Evolutionary conservation across 345 rosid genomes (phyloP), one percentile per base, ranked within the genome.

Genomic region (Viola odorata): DNA sequence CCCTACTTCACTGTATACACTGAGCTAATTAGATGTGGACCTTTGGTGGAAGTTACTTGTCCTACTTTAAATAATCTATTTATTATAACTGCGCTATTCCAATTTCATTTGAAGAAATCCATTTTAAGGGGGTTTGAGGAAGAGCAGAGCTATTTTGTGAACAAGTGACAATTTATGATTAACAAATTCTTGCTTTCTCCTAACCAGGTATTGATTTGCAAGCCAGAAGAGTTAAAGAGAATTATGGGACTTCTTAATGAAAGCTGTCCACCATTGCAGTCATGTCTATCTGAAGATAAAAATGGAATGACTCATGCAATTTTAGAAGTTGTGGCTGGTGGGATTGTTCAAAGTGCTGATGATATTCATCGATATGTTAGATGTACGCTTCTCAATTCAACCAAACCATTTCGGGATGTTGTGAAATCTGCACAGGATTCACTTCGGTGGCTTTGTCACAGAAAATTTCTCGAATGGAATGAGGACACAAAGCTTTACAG

Each of bases 291-390:
- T 61, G 96, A 92, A 79, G 98, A 92, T 78, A 89, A 89, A 73
- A 92, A 92, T 73, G 97, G 98, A 78, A 92, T 92, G 98, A 87
- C 89, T 58, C 98, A 92, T 85, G 98, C 98, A 74, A 92, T 92
- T 70, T 79, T 92, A 71, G 98, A 92, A 79, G 98, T 87, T 73
- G 97, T 89, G 75, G 96, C 98, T 62, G 94, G 97, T 76, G 96
- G 96, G 62, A 87, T 92, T 77, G 98, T 92, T 72, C 97, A 89
- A 80, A 82, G 94, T 60, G 88, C 97, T 55, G 74, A 75, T 73
- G 98, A 92, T 71, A 84, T 92, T 72, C 85, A 92, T 75, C 87
- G 97, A 58, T 92, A 89, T 71, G 98, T 92, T 59, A 81, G 89
- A 77, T 92, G 98, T 73, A 92, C 97, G 53, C 98, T 92, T 77